Percentiles rank a stretch among this genome's conserved stretches.
Evolutionary conservation across 2,329 filamentous ascomycete genomes (phyloP).

Genomic region (Tolypocladium ovalisporum): DNA sequence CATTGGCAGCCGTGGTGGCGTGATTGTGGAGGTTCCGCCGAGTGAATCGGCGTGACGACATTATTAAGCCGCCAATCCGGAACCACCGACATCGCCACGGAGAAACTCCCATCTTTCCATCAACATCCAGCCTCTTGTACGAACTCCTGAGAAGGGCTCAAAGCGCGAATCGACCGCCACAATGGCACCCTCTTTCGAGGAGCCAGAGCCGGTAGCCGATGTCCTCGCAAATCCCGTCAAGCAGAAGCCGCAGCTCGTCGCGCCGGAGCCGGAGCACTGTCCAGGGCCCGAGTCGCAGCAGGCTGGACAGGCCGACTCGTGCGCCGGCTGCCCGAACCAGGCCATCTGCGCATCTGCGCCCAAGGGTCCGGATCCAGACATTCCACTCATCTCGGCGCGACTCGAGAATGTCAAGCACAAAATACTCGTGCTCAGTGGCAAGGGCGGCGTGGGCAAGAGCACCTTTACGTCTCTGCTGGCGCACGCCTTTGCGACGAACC

Average conservation of each 20-base stretch:
- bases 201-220: conserved; percentile 53
- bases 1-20: neutral
- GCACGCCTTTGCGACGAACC: conserved; percentile 78
- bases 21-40: neutral
- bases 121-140: neutral
- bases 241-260: conserved; percentile 72
- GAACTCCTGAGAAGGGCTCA: neutral
- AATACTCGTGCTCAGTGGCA: conserved; percentile 83
- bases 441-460: conserved; percentile 93
- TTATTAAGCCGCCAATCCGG: conserved; percentile 9
- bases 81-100: conserved; percentile 1
- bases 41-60: neutral
- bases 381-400: conserved; percentile 75
- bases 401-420: conserved; percentile 80
- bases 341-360: conserved; percentile 87
- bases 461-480: conserved; percentile 84
- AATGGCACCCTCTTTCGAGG: conserved; percentile 78
- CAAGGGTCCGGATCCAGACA: conserved; percentile 91
- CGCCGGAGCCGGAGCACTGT: conserved; percentile 93
- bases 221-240: conserved; percentile 69
- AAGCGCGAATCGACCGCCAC: conserved; percentile 3
- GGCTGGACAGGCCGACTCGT: conserved; percentile 66
- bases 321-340: conserved; percentile 92
- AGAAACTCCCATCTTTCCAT: neutral
- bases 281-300: conserved; percentile 75